Evolutionary conservation across 306 rosid genomes (phyloP).

Genomic region (Potentilla sterilis): DNA sequence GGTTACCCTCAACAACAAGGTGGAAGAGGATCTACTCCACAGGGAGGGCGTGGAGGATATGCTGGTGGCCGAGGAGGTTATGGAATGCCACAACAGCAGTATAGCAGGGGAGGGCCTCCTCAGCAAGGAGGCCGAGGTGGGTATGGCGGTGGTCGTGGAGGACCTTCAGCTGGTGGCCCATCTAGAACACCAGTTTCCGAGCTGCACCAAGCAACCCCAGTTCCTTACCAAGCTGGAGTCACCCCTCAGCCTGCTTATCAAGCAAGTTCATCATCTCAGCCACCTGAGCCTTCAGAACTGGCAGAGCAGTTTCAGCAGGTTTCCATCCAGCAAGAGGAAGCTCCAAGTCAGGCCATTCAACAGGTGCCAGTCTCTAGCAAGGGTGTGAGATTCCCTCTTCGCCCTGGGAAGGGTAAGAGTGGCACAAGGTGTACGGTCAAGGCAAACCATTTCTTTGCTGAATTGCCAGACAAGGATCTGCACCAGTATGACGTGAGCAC

Average conservation of each 20-base stretch:
- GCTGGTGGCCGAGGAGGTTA: conserved; percentile 46
- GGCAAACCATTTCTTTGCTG: conserved; percentile 95
- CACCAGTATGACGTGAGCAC: conserved; percentile 94
- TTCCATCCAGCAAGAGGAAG: conserved; percentile 37
- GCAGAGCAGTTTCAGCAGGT: conserved; percentile 39
- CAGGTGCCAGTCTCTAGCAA: conserved; percentile 62
- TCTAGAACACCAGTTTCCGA: conserved; percentile 75
- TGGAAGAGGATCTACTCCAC: conserved; percentile 44
- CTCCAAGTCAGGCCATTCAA: conserved; percentile 43
- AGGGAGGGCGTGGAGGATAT: conserved; percentile 38
- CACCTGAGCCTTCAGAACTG: conserved; percentile 37
- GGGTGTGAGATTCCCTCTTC: conserved; percentile 84
- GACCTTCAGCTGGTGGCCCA: conserved; percentile 64
- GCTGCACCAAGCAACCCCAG: conserved; percentile 99
- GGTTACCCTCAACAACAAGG: conserved; percentile 33
- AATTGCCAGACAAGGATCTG: conserved; percentile 80
- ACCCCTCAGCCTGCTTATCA: conserved; percentile 51
- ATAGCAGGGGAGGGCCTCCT: conserved; percentile 72
- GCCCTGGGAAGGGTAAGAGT: conserved; percentile 82
- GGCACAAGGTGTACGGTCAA: conserved; percentile 70
- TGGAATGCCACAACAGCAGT: conserved; percentile 58
- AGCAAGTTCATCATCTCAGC: conserved; percentile 67
- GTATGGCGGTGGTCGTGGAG: conserved; percentile 54
- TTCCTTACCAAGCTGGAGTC: conserved; percentile 53
- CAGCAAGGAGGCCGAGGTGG: conserved; percentile 79